Evolutionary conservation across 2,329 filamentous ascomycete genomes (phyloP).

Genomic region (Xylaria sp.): DNA sequence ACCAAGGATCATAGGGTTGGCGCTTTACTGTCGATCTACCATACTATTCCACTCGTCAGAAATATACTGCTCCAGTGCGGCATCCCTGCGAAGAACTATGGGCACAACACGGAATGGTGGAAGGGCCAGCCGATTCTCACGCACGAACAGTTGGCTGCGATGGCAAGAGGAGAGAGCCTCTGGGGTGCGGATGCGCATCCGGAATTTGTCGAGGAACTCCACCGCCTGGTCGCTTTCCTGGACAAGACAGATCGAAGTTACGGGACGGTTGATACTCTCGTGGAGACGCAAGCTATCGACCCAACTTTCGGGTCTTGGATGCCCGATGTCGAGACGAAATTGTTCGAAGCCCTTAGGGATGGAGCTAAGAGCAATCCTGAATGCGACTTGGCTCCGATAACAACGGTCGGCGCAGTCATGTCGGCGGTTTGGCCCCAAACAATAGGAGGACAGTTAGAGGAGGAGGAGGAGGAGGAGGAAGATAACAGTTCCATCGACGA

Average conservation of each 20-base stretch:
- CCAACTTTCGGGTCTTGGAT: conserved; percentile 40
- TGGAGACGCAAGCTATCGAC: conserved; percentile 41
- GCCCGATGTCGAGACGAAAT: conserved; percentile 48
- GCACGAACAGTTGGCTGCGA: conserved; percentile 40
- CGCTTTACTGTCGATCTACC: conserved; percentile 59
- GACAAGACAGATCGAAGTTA: conserved; percentile 63
- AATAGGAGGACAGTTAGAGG: conserved; percentile 3
- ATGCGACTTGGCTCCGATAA: conserved; percentile 28
- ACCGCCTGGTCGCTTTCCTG: conserved; percentile 65
- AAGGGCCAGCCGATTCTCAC: conserved; percentile 55
- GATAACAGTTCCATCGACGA: conserved; percentile 35
- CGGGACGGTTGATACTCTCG: conserved; percentile 55
- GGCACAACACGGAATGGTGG: conserved; percentile 64
- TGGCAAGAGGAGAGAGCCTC: conserved; percentile 36
- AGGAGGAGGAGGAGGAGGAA: conserved; percentile 16
- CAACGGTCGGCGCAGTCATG: conserved; percentile 28
- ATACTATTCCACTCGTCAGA: conserved; percentile 61
- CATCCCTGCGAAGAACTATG: conserved; percentile 50
- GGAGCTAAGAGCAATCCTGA: conserved; percentile 17
- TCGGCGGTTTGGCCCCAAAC: conserved; percentile 10
- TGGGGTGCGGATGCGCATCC: conserved; percentile 40
- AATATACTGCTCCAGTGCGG: conserved; percentile 56
- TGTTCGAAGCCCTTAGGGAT: conserved; percentile 38
- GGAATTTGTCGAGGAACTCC: conserved; percentile 56
- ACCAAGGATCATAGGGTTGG: conserved; percentile 49